Evolutionary conservation across 345 rosid genomes (phyloP), one percentile per base, ranked within the genome.

Genomic region (Eucalyptus globulus): DNA sequence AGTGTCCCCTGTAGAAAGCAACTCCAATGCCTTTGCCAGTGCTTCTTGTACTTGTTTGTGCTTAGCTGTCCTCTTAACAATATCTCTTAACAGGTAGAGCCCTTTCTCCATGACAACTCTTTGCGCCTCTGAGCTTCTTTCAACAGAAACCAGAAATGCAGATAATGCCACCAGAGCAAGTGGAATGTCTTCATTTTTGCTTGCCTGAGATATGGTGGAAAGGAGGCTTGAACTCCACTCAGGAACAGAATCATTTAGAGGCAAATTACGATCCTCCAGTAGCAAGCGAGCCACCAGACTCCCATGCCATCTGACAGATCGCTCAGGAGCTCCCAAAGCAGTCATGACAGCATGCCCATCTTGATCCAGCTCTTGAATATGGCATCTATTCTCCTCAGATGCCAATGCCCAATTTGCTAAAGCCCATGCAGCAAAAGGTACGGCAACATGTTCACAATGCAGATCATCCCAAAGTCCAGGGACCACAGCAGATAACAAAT

Each of bases 381-480:
- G 95, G 86, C 93, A 91, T 91, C 99, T 95, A 91, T 98, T 98
- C 87, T 90, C 91, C 89, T 92, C 95, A 51, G 99, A 98, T 87
- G 99, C 98, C 97, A 94, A 95, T 45, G 99, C 99, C 99, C 99
- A 98, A 90, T 97, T 96, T 89, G 99, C 98, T 92, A 98, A 93
- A 54, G 99, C 98, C 99, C 99, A 97, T 19, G 97, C 96, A 86
- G 99, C 99, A 94, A 98, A 98, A 86, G 99, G 99, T 87, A 98
- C 98, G 44, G 99, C 99, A n/a, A 98, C 99, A 95, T 98, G 99
- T 90, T 98, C 96, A 91, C 95, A 95, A 88, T 96, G 98, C 91
- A 98, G 95, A 93, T 98, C 99, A 94, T 98, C 99, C 99, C 99
- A 98, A 34, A 98, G 95, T 88, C 99, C 99, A 91, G 99, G 98